These are phyloP conservation scores for Sporothrix humicola DNA, from an alignment of 2,329 filamentous ascomycete species.

Conservation along the genomic window DNA sequence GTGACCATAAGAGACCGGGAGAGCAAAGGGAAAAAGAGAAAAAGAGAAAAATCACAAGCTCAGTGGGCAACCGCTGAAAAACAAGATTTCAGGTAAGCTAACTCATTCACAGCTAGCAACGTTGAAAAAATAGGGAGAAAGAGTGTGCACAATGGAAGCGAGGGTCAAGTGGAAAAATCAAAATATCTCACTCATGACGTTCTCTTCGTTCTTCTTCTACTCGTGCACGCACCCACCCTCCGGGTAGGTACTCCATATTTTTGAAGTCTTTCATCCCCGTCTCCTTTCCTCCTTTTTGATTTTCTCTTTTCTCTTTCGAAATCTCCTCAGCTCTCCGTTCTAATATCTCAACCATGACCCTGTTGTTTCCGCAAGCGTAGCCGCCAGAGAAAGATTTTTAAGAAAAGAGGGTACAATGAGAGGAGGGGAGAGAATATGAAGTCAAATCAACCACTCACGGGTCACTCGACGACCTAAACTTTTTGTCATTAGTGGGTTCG, in stretches of 20 bases:
- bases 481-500: neutral
- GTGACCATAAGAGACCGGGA: neutral
- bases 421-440: neutral
- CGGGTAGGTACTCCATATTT: neutral
- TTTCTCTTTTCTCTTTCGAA: neutral
- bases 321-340: neutral
- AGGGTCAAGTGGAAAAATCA: neutral
- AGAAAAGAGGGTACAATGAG: neutral
- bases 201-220: neutral
- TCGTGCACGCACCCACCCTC: no score
- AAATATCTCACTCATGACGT: neutral
- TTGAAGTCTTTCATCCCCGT: neutral
- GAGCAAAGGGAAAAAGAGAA: neutral
- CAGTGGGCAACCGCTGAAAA: neutral
- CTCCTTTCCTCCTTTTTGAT: neutral
- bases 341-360: neutral
- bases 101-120: neutral
- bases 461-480: neutral
- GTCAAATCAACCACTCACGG: conserved; percentile 6
- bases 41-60: neutral
- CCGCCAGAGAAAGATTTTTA: neutral
- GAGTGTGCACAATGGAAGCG: neutral
- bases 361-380: conserved; percentile 1
- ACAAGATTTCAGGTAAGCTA: conserved; percentile 17
- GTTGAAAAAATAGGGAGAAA: neutral